These are phyloP conservation scores for Aspergillus vadensis DNA, from an alignment of 2,329 filamentous ascomycete species.

Conservation along the genomic window DNA sequence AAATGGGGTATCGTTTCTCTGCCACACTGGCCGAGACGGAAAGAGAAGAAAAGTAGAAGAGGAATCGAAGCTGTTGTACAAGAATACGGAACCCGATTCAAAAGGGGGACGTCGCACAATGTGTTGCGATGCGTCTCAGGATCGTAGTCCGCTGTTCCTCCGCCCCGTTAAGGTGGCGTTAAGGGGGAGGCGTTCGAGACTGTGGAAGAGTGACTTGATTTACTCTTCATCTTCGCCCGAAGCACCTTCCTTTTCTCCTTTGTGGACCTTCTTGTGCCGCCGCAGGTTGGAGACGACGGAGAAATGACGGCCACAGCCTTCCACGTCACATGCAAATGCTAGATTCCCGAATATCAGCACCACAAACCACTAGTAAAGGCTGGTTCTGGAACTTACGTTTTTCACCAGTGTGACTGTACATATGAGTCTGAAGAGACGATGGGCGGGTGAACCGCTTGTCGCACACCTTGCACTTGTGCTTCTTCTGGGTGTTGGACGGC, in stretches of 20 bases:
- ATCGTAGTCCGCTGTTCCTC: slow-evolving; percentile 10
- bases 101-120: slow-evolving; percentile 16
- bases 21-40: slow-evolving; percentile 22
- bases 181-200: slow-evolving; percentile 18
- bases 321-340: slow-evolving; percentile 94
- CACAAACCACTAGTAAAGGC: background rate
- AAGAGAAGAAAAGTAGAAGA: slow-evolving; percentile 26
- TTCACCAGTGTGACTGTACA: slow-evolving; percentile 98
- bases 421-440: slow-evolving; percentile 92
- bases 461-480: slow-evolving; percentile 99
- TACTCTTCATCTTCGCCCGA: slow-evolving; percentile 47
- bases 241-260: slow-evolving; percentile 55
- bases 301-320: slow-evolving; percentile 93
- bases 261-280: slow-evolving; percentile 94
- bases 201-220: slow-evolving; percentile 17
- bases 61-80: slow-evolving; percentile 38
- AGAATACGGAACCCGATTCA: slow-evolving; percentile 26
- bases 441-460: slow-evolving; percentile 96
- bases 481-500: slow-evolving; percentile 94
- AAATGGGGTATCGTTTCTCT: slow-evolving; percentile 34
- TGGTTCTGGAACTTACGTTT: slow-evolving; percentile 73
- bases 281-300: slow-evolving; percentile 95
- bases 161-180: slow-evolving; percentile 5
- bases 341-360: slow-evolving; percentile 25
- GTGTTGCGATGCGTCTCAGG: slow-evolving; percentile 11